Base-by-base conservation (phyloP, 2,329 filamentous ascomycete genomes). In the Talaromyces marneffei region DNA sequence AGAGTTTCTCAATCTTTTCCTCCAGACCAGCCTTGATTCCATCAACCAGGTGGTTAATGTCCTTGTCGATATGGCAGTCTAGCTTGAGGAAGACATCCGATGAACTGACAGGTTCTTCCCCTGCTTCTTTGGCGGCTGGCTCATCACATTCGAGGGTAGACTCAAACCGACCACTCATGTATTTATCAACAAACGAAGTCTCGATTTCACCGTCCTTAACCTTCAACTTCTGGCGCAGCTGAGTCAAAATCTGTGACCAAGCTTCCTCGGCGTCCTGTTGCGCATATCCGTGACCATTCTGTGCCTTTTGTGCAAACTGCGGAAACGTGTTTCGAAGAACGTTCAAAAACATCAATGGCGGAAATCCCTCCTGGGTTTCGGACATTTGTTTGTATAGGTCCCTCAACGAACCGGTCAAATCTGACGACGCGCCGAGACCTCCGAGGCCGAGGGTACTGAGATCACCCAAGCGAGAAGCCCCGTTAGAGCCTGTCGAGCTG, bases 181-280 rank as follows among this genome's bases (percentile, higher is more conserved):
- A 97, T 74, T 89, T 91, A 72, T 97, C 91, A 64, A 99, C 84
- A 72, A 96, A 96, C 0, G 90, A 90, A 1, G 80, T 74, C 2
- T 86, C 82, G 2, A 71, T 69, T 16, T 70, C 69, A 2, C 71
- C 66, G 54, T 83, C 82, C 68, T 85, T 86, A 65, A 89, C 76
- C 71, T 86, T 87, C 56, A 97, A 78, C 72, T 90, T 93, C 69
- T 89, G 85, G 64, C 89, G 86, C 39, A 99, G 79, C 70, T 93
- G 90, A 48, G 89, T 86, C 5, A 99, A 79, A 64, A 99, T 95
- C 73, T 97, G 93, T 20, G 93, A 94, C 92, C 93, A 99, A 52
- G 93, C 94, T 76, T 99, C 94, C 75, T 99, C 94, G 0, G 94
- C 94, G 78, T 99, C 94, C 77, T 99, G 94, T 77, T 99, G 94